Evolutionary conservation across 108 stramenopile species (phyloP).

Genomic region (Bacterosira constricta): DNA sequence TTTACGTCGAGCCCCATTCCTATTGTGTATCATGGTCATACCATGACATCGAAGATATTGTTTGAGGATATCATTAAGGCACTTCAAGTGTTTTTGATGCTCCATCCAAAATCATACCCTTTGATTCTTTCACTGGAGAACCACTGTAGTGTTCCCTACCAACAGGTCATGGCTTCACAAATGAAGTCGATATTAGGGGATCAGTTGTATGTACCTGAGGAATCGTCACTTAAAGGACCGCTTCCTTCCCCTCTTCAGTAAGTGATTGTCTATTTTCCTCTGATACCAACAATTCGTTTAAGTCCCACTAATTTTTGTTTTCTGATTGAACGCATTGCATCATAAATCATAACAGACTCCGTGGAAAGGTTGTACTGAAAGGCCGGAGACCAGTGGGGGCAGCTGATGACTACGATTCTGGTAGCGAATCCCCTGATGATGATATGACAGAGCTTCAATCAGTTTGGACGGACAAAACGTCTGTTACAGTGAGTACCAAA

Average conservation of each 20-base stretch:
- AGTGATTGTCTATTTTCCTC: background rate
- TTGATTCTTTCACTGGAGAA: constrained; percentile 96
- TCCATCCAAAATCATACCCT: constrained; percentile 74
- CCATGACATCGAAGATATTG: constrained; percentile 91
- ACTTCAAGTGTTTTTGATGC: constrained; percentile 64
- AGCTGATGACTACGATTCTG: constrained; percentile 44
- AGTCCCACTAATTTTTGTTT: no score
- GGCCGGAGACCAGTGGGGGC: constrained; percentile 67
- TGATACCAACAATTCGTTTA: no score
- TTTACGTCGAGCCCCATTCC: constrained; percentile 57
- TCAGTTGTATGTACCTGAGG: constrained; percentile 74
- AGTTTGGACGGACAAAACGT: constrained; percentile 25
- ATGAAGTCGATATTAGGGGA: constrained; percentile 72
- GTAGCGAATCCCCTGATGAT: constrained; percentile 53
- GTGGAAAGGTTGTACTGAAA: constrained; percentile 84
- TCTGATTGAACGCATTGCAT: constrained; percentile 44
- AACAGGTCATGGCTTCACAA: constrained; percentile 83
- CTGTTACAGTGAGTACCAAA: constrained; percentile 14
- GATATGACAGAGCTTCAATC: constrained; percentile 44
- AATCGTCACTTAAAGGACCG: constrained; percentile 49
- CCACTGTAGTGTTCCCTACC: constrained; percentile 91
- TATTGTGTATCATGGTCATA: constrained; percentile 94
- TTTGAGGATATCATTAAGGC: constrained; percentile 84
- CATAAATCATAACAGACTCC: constrained; percentile 46
- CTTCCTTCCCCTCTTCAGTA: constrained; percentile 76